Percentiles rank a stretch among this genome's conserved stretches.
phyloP scores from a whole-genome alignment of 1,139 yeast genomes.

The Diutina neorugosa region DNA sequence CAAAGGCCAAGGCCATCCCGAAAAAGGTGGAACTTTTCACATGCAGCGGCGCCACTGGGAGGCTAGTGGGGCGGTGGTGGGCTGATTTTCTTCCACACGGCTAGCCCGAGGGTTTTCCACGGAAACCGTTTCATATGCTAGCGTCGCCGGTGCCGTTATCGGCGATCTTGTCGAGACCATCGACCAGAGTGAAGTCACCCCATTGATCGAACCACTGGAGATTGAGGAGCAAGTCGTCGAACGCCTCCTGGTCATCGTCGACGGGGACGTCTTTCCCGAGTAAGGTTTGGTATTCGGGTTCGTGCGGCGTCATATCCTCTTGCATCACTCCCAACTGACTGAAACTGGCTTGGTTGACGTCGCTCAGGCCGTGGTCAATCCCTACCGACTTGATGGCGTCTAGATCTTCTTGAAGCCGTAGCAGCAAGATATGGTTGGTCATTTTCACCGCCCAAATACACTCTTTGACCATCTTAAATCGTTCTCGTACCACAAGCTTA shows the following conservation, averaged over 20 bases:
- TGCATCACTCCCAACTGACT: slow-evolving; percentile 26
- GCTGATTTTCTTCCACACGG: no score
- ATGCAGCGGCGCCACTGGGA: no score
- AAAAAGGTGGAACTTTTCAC: no score
- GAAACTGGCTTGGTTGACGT: slow-evolving; percentile 39
- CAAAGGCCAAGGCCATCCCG: no score
- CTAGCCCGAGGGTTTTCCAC: no score
- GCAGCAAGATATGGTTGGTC: slow-evolving; percentile 38
- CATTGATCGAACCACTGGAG: slow-evolving; percentile 49
- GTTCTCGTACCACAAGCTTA: slow-evolving; percentile 23
- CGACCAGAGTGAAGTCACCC: slow-evolving; percentile 18
- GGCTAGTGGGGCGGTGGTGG: no score
- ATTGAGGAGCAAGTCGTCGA: slow-evolving; percentile 24
- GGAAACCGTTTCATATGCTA: not conserved
- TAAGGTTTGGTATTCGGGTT: not conserved
- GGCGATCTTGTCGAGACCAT: not conserved
- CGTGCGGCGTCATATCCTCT: not conserved
- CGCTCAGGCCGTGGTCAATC: slow-evolving; percentile 44
- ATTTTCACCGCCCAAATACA: slow-evolving; percentile 54
- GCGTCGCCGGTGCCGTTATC: not conserved
- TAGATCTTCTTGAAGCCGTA: slow-evolving; percentile 33
- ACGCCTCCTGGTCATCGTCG: slow-evolving; percentile 5
- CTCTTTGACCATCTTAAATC: slow-evolving; percentile 50
- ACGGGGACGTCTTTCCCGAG: not conserved
- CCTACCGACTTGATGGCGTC: slow-evolving; percentile 29